These are phyloP conservation scores for Cutaneotrichosporon sp. DNA, from an alignment of 1,284 basidiomycete species.

Conservation along the genomic window DNA sequence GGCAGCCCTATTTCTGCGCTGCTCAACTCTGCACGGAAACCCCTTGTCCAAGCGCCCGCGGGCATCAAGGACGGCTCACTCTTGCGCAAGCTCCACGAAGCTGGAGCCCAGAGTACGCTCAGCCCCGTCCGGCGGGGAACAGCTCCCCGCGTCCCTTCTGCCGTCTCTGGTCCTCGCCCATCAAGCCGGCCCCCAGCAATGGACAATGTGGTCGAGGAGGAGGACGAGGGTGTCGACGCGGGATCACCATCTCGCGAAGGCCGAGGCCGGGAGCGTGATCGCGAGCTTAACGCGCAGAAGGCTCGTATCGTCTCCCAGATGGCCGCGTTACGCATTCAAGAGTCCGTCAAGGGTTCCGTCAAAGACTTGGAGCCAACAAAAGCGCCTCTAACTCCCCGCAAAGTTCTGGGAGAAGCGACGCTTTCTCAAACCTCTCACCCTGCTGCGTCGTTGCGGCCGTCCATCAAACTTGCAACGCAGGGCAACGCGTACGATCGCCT, in stretches of 20 bases:
- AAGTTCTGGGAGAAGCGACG: conserved; percentile 5
- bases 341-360: conserved; percentile 2
- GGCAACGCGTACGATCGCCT: conserved; percentile 26
- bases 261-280: conserved; percentile 29
- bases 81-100: conserved; percentile 54
- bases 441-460: background rate
- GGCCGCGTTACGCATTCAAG: conserved; percentile 50
- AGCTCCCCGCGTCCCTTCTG: conserved; percentile 3
- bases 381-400: background rate
- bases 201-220: conserved; percentile 49
- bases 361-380: background rate
- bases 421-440: background rate
- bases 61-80: conserved; percentile 55
- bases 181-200: conserved; percentile 55
- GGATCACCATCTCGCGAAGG: too few relatives aligned
- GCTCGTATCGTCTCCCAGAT: conserved; percentile 84
- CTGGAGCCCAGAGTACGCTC: conserved; percentile 40
- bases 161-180: conserved; percentile 13
- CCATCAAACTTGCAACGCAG: background rate
- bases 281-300: conserved; percentile 69
- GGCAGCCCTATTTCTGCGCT: conserved; percentile 90
- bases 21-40: conserved; percentile 77
- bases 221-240: conserved; percentile 42
- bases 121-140: conserved; percentile 43
- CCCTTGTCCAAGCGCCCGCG: conserved; percentile 64